Evolutionary conservation across 2,329 filamentous ascomycete species (phyloP).

Genomic region (Aspergillus viridinutans): DNA sequence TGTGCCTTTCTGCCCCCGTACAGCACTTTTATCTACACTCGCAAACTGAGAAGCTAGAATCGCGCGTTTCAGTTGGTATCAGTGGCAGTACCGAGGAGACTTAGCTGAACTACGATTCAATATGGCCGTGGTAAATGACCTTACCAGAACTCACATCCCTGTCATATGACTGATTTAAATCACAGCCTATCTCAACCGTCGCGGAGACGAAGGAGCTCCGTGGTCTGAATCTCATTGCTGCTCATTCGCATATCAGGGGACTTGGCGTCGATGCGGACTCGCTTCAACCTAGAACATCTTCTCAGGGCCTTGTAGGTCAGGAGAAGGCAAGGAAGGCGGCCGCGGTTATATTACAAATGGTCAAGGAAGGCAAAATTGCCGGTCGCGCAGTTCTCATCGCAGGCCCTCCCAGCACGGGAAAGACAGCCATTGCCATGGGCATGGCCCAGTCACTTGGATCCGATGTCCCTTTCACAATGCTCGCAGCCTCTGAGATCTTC

Average conservation of each 20-base stretch:
- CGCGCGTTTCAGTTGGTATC: not conserved
- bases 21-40: conserved; percentile 8
- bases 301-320: conserved; percentile 93
- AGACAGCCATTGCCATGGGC: conserved; percentile 97
- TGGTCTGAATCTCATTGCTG: conserved; percentile 94
- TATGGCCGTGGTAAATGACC: conserved; percentile 37
- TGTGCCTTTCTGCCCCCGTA: conserved; percentile 12
- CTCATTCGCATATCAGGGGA: conserved; percentile 95
- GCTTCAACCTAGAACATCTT: conserved; percentile 76
- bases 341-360: conserved; percentile 96
- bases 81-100: conserved; percentile 3
- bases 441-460: conserved; percentile 94
- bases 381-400: conserved; percentile 92
- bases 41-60: not conserved
- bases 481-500: conserved; percentile 95
- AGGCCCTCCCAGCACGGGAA: conserved; percentile 92
- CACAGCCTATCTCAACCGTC: conserved; percentile 69
- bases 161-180: conserved; percentile 9
- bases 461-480: conserved; percentile 93
- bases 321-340: conserved; percentile 95
- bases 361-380: conserved; percentile 97
- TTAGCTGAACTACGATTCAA: conserved; percentile 7
- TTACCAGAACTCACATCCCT: not conserved
- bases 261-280: conserved; percentile 90
- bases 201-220: conserved; percentile 94